Evolutionary conservation across 2,329 filamentous ascomycete genomes (phyloP), one percentile per base, ranked within the genome.

Genomic region (Camptophora hylomeconis): DNA sequence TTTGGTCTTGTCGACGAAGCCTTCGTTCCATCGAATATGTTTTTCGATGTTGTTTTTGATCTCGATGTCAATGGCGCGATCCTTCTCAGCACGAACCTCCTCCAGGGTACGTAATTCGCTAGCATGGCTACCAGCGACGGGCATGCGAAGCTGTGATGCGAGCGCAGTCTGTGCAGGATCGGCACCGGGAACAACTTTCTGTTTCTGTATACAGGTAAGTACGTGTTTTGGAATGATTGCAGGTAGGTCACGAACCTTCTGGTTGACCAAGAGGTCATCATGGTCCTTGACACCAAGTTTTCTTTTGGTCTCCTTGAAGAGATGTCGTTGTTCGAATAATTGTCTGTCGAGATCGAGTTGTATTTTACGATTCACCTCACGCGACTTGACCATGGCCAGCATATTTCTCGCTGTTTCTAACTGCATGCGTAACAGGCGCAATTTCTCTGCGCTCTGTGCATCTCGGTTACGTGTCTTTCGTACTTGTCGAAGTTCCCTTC

Each of bases 401-500:
- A 95, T 64, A 46, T 82, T 72, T 27, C 86, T 77, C 35, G 80
- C 84, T 45, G 89, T 79, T 56, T 95, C 89, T 20, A 95, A 66
- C 60, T 98, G 87, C 45, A 78, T 78, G 31, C 89, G 76, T 48
- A 98, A 62, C 52, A 81, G 82, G 62, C 89, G 89, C 43, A 98
- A 69, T 55, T 93, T 94, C 52, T 98, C 89, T 31, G 80, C 82
- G 46, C 87, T 83, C 56, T 93, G 87, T 19, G 82, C 82, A 61
- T 98, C 89, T 48, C 89, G 75, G 44, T 82, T 83, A 49, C 89
- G 72, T 20, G 89, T 98, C 61, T 95, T 98, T 45, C 89, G 80
- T 27, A 84, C 87, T 53, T 92, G 83, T 33, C 89, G 78, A 25
- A 92, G 81, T 57, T 98, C 89, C 40, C 89, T 80, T 45, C 89